These are phyloP conservation scores for Cryphonectria radicalis DNA, from an alignment of 2,329 filamentous ascomycete genomes.

Conservation along the genomic window DNA sequence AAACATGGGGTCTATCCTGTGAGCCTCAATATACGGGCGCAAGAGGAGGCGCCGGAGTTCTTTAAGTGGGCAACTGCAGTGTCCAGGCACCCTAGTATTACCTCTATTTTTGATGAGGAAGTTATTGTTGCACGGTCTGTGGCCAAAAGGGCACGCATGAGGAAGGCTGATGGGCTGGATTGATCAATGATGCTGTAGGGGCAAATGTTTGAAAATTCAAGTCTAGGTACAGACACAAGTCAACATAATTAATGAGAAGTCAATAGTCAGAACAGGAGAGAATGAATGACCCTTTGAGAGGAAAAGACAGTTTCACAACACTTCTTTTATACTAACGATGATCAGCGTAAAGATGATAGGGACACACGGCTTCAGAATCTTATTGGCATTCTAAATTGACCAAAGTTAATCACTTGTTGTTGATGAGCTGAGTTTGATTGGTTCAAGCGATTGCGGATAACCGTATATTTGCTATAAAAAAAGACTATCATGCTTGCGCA, in stretches of 20 bases:
- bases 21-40: conserved; percentile 45
- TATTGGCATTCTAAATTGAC: too few relatives aligned
- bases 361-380: neutral
- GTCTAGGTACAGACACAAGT: neutral
- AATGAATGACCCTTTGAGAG: neutral
- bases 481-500: conserved; percentile 7
- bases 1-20: conserved; percentile 57
- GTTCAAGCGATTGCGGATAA: neutral
- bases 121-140: conserved; percentile 45
- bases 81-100: conserved; percentile 64
- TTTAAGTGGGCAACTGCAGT: conserved; percentile 65
- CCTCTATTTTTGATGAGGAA: conserved; percentile 60
- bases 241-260: neutral
- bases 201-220: neutral
- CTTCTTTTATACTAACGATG: neutral
- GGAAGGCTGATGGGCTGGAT: conserved; percentile 23
- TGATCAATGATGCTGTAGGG: neutral
- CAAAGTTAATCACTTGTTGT: neutral
- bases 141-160: conserved; percentile 38
- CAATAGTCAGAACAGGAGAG: neutral
- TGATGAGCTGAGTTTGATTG: neutral
- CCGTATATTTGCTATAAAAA: neutral
- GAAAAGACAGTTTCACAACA: neutral
- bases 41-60: conserved; percentile 48
- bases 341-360: too few relatives aligned